These are phyloP conservation scores for Kalaharituber pfeilii DNA, from an alignment of 2,329 filamentous ascomycete species.

Conservation along the genomic window DNA sequence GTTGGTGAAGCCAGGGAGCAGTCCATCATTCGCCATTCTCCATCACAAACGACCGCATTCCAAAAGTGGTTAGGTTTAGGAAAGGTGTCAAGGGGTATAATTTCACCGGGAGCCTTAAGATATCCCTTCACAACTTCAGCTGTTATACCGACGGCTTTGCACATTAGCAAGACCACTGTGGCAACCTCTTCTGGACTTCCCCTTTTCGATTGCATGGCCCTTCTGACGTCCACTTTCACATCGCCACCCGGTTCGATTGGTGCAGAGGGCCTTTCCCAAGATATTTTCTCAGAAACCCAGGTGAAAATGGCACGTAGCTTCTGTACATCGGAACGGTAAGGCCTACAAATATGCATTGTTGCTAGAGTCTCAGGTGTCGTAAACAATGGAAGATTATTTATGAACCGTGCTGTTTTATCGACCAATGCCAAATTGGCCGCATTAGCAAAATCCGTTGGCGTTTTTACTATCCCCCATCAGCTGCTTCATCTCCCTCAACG, in stretches of 20 bases:
- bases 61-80: constrained; percentile 93
- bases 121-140: constrained; percentile 80
- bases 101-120: constrained; percentile 75
- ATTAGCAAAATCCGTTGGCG: constrained; percentile 59
- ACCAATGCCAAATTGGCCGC: constrained; percentile 67
- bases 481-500: constrained; percentile 76
- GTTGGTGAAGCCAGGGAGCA: constrained; percentile 83
- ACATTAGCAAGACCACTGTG: constrained; percentile 81
- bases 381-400: constrained; percentile 64
- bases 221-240: constrained; percentile 56
- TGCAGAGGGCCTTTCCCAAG: constrained; percentile 48
- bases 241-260: constrained; percentile 49
- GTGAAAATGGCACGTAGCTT: constrained; percentile 87
- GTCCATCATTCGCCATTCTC: constrained; percentile 93
- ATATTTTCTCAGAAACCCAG: constrained; percentile 88
- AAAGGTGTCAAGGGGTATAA: constrained; percentile 60
- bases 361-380: constrained; percentile 69
- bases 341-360: constrained; percentile 81
- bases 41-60: constrained; percentile 85
- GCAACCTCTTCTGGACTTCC: constrained; percentile 84
- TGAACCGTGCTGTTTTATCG: constrained; percentile 88
- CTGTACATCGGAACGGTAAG: constrained; percentile 87
- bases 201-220: constrained; percentile 67
- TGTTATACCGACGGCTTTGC: constrained; percentile 67
- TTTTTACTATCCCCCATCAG: constrained; percentile 58